Evolutionary conservation across 495 filamentous ascomycete species (phyloP), one percentile per base, ranked within the genome.

Genomic region (Chaetomium fimeti): DNA sequence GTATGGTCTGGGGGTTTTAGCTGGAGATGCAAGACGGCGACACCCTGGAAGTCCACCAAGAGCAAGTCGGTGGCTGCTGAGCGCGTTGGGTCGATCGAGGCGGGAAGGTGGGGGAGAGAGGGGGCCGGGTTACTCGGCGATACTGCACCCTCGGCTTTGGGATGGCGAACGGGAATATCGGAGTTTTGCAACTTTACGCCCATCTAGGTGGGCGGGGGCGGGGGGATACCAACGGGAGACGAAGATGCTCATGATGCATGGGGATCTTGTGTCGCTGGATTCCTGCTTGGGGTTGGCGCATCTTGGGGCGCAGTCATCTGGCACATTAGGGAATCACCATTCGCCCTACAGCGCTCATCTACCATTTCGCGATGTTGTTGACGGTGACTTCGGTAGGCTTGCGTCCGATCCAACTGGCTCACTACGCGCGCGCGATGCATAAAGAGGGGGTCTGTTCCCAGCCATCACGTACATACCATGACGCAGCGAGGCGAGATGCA

Each of bases 11-110:
- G 40, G 15, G n/a, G n/a, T n/a, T n/a, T 29, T 60, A 98, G 94
- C 87, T 98, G 52, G 94, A 98, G 40, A 98, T 98, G 94, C 82
- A 87, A 68, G 95, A 99, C 68, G 94, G 95, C 18, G 95, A 99
- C 71, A 95, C 91, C 2, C 86, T 99, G 11, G 95, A 99, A 72
- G 95, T 99, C 28, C 95, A 98, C 78, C 95, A 98, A 70, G 95
- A 99, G 74, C 95, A 99, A 75, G 96, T 98, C 61, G 95, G 94
- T 61, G 90, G 88, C 42, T 82, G 74, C 68, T 78, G 62, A 60
- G 49, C 22, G 18, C 15, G 22, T 11, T 5, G 15, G 48, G 20
- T 48, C 15, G 49, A 49, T 36, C 32, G 5, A 36, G 32, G 8
- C 6, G 43, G 2, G 18, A 38, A 29, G 36, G 38, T 12, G 28